Conservation (phyloP, 78 protist genomes). For the Chrysochromulina tobinii region DNA sequence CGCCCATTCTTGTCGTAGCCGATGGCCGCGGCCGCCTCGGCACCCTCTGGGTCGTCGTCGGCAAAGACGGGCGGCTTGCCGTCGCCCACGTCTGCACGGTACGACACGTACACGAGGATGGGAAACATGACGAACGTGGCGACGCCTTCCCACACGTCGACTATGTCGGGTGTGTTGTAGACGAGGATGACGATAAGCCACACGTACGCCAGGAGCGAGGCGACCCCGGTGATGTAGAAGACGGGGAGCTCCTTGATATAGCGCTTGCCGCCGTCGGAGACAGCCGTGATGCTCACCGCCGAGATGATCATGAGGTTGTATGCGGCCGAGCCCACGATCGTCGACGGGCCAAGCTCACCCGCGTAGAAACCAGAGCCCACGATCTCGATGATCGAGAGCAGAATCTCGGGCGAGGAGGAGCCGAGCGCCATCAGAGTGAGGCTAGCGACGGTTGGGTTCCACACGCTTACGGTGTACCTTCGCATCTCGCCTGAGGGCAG, state of each 20-base stretch:
- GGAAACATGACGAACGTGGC: background rate
- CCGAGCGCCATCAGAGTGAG: slow-evolving; percentile 36
- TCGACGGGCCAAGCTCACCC: background rate
- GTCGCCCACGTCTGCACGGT: background rate
- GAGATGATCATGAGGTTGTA: background rate
- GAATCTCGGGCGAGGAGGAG: slow-evolving; percentile 36
- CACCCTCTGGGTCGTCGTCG: no score
- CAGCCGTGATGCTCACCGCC: background rate
- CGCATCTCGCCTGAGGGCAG: background rate
- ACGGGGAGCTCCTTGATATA: background rate
- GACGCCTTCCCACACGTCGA: background rate
- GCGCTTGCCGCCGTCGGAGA: background rate
- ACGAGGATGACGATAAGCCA: background rate
- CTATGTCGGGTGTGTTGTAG: background rate
- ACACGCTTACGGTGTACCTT: background rate
- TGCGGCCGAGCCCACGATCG: slow-evolving; percentile 23
- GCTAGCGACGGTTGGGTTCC: slow-evolving; percentile 27
- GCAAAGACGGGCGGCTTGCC: no score
- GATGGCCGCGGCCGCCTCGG: no score
- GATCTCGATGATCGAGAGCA: slow-evolving; percentile 26
- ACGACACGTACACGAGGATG: background rate
- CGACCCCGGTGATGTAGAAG: background rate
- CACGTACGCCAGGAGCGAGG: background rate
- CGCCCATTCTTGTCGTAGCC: no score
- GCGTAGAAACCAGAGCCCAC: background rate